These are phyloP conservation scores for Salvia sclarea DNA, from an alignment of 305 asterid species.

Conservation along the genomic window DNA sequence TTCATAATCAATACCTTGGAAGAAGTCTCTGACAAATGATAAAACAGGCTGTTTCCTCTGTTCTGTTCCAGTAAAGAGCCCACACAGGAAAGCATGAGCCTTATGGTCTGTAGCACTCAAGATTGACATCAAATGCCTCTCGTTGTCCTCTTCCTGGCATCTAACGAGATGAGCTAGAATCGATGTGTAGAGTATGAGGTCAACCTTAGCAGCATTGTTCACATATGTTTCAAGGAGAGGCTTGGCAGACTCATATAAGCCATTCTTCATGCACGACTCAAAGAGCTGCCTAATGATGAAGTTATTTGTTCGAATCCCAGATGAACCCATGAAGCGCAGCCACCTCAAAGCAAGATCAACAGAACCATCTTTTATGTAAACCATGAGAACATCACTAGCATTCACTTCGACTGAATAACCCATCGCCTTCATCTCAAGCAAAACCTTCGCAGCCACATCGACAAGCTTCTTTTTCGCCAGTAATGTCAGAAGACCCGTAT, in stretches of 20 bases:
- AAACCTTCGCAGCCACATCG: slow-evolving; percentile 90
- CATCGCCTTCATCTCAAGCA: slow-evolving; percentile 97
- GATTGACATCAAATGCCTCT: slow-evolving; percentile 96
- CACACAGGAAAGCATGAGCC: slow-evolving; percentile 90
- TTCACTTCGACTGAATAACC: slow-evolving; percentile 94
- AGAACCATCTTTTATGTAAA: slow-evolving; percentile 86
- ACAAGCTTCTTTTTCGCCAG: slow-evolving; percentile 91
- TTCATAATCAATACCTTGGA: slow-evolving; percentile 81
- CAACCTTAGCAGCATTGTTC: slow-evolving; percentile 75
- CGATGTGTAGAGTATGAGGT: slow-evolving; percentile 91
- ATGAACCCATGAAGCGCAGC: slow-evolving; percentile 94
- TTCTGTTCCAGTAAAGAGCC: slow-evolving; percentile 92
- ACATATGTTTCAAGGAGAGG: slow-evolving; percentile 90
- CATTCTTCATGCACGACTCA: slow-evolving; percentile 93
- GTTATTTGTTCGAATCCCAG: slow-evolving; percentile 88
- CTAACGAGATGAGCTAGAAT: slow-evolving; percentile 88
- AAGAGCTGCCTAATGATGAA: slow-evolving; percentile 91
- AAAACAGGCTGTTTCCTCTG: slow-evolving; percentile 87
- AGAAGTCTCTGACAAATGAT: slow-evolving; percentile 84
- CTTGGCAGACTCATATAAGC: slow-evolving; percentile 88
- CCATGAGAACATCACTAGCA: slow-evolving; percentile 97
- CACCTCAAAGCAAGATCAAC: slow-evolving; percentile 92
- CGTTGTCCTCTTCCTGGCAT: slow-evolving; percentile 85
- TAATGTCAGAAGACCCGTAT: slow-evolving; percentile 67
- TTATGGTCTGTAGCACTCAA: slow-evolving; percentile 80